These are phyloP conservation scores for Cerrena zonata DNA, from an alignment of 1,284 basidiomycete species.

Conservation along the genomic window DNA sequence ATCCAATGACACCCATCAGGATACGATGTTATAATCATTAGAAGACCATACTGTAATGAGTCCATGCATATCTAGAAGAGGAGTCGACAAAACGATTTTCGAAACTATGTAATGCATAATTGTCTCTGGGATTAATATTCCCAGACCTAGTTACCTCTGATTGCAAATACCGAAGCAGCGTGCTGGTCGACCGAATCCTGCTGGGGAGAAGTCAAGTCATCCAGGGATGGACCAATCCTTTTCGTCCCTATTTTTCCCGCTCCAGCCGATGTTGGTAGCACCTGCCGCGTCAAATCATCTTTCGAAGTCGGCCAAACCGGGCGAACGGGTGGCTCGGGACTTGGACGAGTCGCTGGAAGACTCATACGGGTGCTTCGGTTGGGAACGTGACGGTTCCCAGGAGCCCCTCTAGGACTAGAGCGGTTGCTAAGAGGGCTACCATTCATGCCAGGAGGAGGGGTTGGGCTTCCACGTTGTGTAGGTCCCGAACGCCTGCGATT, in stretches of 20 bases:
- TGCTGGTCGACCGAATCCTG: no score
- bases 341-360: neutral
- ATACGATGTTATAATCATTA: no score
- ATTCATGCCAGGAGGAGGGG: neutral
- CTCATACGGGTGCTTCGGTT: neutral
- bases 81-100: no score
- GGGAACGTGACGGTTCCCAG: neutral
- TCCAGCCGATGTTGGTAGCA: neutral
- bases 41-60: no score
- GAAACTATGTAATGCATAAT: no score
- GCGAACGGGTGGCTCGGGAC: neutral
- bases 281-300: neutral
- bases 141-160: no score
- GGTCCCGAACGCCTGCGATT: neutral
- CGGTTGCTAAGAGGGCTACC: neutral
- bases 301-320: neutral
- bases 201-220: neutral
- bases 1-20: no score
- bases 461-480: neutral
- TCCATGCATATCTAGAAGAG: no score
- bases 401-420: neutral
- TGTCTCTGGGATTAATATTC: no score
- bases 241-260: neutral
- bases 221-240: neutral
- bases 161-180: no score